A percentile compares a stretch with the other conserved stretches of the same genome.
Conservation (phyloP, 345 rosid species). For the Eucalyptus curtisii region DNA sequence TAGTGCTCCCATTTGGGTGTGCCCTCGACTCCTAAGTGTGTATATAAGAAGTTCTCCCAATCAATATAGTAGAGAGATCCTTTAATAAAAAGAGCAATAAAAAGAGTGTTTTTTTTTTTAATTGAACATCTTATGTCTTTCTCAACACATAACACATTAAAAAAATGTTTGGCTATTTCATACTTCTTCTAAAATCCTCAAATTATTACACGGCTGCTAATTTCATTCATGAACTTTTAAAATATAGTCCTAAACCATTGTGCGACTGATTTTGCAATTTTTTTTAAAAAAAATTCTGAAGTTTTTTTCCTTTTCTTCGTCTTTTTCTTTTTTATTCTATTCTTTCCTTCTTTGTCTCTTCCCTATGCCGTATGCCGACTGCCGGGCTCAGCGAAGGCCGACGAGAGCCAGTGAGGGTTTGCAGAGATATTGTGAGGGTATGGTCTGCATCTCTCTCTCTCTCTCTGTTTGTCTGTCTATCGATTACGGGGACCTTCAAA, state of each 20-base stretch:
- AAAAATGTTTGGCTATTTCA: background rate
- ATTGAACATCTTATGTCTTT: background rate
- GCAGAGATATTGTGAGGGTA: background rate
- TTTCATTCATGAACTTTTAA: background rate
- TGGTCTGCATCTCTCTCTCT: background rate
- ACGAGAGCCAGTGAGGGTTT: background rate
- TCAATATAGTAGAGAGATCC: background rate
- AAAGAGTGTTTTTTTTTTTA: background rate
- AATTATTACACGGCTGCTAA: background rate
- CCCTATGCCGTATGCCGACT: background rate
- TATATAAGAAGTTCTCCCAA: background rate
- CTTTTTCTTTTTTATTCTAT: no score
- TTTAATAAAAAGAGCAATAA: background rate
- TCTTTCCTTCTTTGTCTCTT: background rate
- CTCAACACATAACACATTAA: background rate
- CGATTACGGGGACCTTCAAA: background rate
- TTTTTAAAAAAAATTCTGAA: no score
- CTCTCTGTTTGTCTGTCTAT: background rate
- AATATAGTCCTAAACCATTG: background rate
- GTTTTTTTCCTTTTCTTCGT: no score
- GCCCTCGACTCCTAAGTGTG: background rate
- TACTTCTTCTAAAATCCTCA: background rate
- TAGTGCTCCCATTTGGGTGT: background rate
- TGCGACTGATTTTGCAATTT: background rate
- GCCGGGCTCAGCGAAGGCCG: background rate